A percentile compares a stretch with the other conserved stretches of the same genome.
phyloP scores from a whole-genome alignment of 495 filamentous ascomycete species.

The Amniculicola lignicola region DNA sequence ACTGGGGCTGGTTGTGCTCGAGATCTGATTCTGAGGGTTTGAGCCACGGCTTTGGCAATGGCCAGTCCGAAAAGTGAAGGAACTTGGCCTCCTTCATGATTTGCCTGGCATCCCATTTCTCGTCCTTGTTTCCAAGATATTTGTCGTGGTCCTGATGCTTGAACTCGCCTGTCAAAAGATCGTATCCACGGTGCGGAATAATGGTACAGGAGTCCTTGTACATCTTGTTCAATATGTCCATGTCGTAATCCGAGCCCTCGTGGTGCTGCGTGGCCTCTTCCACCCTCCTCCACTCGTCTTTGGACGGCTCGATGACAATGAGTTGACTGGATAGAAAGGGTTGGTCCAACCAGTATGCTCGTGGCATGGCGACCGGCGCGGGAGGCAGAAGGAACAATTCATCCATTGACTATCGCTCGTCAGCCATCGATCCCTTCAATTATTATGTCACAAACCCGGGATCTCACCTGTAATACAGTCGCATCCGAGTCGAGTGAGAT shows the following conservation, averaged over 20 bases:
- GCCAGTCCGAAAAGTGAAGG: slow-evolving; percentile 34
- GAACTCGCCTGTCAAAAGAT: slow-evolving; percentile 29
- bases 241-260: slow-evolving; percentile 55
- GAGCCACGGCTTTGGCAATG: slow-evolving; percentile 30
- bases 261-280: slow-evolving; percentile 41
- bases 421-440: too few species aligned
- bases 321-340: slow-evolving; percentile 58
- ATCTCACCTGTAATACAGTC: slow-evolving; percentile 42
- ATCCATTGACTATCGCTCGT: slow-evolving; percentile 60
- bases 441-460: too few species aligned
- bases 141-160: slow-evolving; percentile 1
- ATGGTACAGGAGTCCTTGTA: slow-evolving; percentile 16
- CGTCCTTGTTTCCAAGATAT: slow-evolving; percentile 25
- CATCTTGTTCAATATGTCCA: slow-evolving; percentile 43
- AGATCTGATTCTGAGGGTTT: not conserved
- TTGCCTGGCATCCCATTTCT: slow-evolving; percentile 26
- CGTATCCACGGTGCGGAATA: slow-evolving; percentile 29
- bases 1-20: slow-evolving; percentile 2
- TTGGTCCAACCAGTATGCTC: slow-evolving; percentile 67
- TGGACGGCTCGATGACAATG: slow-evolving; percentile 62
- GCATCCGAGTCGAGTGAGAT: slow-evolving; percentile 68
- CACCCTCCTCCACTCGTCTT: slow-evolving; percentile 10
- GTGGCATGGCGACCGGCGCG: slow-evolving; percentile 59
- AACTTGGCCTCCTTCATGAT: slow-evolving; percentile 23
- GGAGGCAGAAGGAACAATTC: slow-evolving; percentile 71